Conservation (phyloP, 768 basidiomycete genomes). For the Kockovaella imperatae region DNA sequence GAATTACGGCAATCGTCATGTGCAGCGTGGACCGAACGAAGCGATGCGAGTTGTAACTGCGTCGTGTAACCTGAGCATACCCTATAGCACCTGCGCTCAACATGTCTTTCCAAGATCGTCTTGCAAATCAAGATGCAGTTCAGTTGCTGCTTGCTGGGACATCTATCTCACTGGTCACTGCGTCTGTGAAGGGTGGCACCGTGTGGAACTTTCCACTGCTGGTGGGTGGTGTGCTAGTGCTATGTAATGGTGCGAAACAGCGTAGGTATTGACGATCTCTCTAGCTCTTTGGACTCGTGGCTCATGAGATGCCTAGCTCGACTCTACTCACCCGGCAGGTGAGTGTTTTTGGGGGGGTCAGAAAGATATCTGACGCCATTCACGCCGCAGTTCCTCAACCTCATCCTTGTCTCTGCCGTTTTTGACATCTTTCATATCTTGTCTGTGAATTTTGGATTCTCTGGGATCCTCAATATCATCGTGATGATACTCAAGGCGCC, state of each 20-base stretch:
- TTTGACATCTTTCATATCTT: slow-evolving; percentile 30
- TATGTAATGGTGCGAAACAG: neutral
- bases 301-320: slow-evolving; percentile 24
- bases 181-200: slow-evolving; percentile 10
- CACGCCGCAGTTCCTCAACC: slow-evolving; percentile 20
- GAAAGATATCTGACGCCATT: neutral
- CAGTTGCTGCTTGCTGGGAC: slow-evolving; percentile 24
- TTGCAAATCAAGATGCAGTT: slow-evolving; percentile 21
- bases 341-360: neutral
- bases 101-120: slow-evolving; percentile 35
- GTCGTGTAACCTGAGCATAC: neutral
- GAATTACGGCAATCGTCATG: neutral
- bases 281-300: slow-evolving; percentile 35
- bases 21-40: neutral
- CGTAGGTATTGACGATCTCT: neutral
- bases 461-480: slow-evolving; percentile 16
- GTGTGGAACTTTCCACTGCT: slow-evolving; percentile 34
- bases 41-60: neutral
- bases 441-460: slow-evolving; percentile 13
- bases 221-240: slow-evolving; percentile 9
- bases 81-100: no score
- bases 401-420: slow-evolving; percentile 21
- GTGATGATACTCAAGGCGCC: slow-evolving; percentile 29
- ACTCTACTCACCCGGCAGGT: slow-evolving; percentile 20
- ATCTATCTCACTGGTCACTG: slow-evolving; percentile 22